Conservation (phyloP, 2,329 filamentous ascomycete species). For the Botryotinia calthae region DNA sequence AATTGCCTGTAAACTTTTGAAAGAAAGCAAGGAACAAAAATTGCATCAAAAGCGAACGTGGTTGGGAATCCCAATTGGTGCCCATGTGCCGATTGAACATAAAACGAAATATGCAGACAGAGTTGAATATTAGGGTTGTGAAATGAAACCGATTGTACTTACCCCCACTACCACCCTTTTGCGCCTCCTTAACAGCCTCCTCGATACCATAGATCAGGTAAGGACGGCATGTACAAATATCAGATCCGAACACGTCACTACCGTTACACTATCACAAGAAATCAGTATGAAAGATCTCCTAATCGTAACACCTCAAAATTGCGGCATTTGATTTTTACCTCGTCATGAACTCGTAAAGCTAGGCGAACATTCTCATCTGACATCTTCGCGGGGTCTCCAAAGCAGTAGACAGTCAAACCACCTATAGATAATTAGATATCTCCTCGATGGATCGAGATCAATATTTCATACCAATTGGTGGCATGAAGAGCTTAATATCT, state of each 20-base stretch:
- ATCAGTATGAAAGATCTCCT: conserved; percentile 28
- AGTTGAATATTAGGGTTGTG: background rate
- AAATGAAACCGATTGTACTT: conserved; percentile 4
- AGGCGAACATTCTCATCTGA: conserved; percentile 78
- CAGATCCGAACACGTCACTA: conserved; percentile 94
- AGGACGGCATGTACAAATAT: conserved; percentile 95
- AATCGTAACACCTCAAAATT: conserved; percentile 12
- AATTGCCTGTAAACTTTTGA: background rate
- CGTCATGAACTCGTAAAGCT: conserved; percentile 80
- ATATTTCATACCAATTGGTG: conserved; percentile 86
- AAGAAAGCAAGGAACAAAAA: conserved; percentile 45
- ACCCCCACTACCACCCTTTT: conserved; percentile 48
- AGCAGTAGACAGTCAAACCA: conserved; percentile 93
- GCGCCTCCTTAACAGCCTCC: conserved; percentile 95
- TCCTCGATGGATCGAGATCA: conserved; percentile 49
- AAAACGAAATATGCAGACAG: background rate
- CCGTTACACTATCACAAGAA: conserved; percentile 69
- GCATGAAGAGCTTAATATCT: conserved; percentile 93
- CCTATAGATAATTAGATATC: conserved; percentile 27
- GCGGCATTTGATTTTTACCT: conserved; percentile 30
- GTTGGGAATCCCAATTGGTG: background rate
- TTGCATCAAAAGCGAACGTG: conserved; percentile 64
- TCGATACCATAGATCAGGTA: conserved; percentile 97
- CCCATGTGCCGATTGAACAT: background rate
- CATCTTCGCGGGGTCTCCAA: conserved; percentile 92